Base-by-base conservation (phyloP, 257 asterid species). In the Gardenia jasminoides region DNA sequence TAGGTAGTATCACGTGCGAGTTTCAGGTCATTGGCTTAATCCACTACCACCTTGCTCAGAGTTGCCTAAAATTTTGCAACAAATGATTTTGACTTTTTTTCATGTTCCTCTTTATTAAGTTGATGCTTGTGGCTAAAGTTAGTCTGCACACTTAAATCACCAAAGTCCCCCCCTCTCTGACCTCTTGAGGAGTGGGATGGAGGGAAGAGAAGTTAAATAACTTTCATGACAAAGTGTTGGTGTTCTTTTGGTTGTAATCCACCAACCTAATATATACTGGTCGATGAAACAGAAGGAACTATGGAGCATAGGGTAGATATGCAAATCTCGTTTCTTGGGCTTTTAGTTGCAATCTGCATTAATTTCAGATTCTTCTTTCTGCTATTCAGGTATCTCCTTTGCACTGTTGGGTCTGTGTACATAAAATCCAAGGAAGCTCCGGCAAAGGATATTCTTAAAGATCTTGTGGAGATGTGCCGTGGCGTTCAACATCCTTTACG, bases 391-490 rank as follows among this genome's bases (percentile, higher is more conserved):
- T 96, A 96, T 84, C 90, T 96, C 83, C 95, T 96, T 52, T 96
- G 99, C 82, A 96, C 99, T 46, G 98, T 92, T 79, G 99, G 98
- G 61, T 96, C 95, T 48, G 98, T 96, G 80, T 96, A 96, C 85
- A 90, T 96, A 83, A 92, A 90, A 83, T 91, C 99, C 54, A 96
- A 96, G 89, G 99, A 96, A 85, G 99, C 99, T 81, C 98, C 99
- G 0, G 97, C 97, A 9, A 96, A 92, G 87, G 99, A 92, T 88
- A 89, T 96, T 70, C 97, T 96, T 48, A 96, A 96, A 88, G 99
- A 96, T 86, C 96, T 96, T 76, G 98, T 93, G 50, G 99, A 96
- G 90, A 96, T 96, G 99, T 91, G 99, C 75, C 99, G 97, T 24
- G 97, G 97, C 61, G 86, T 96, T 72, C 98, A 96, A 76, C 97